These are phyloP conservation scores for Ogataea nakhonphanomensis DNA, from an alignment of 805 yeast genomes.

Conservation along the genomic window DNA sequence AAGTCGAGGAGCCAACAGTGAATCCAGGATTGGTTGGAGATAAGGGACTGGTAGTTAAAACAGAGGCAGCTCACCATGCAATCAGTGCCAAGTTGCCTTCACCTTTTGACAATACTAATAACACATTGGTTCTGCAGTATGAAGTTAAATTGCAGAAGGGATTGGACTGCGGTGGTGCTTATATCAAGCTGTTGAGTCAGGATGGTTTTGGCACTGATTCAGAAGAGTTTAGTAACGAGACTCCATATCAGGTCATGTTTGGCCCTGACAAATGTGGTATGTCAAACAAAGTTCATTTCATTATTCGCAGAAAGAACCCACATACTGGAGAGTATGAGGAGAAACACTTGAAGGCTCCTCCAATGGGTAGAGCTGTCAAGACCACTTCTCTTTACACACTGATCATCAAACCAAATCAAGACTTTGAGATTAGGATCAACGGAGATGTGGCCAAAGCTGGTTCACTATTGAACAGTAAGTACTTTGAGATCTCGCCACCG, in stretches of 20 bases:
- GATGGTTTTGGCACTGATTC: constrained; percentile 34
- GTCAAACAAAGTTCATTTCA: constrained; percentile 76
- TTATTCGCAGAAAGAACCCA: constrained; percentile 58
- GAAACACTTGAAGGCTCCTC: constrained; percentile 64
- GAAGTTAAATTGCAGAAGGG: constrained; percentile 84
- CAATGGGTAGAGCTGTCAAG: constrained; percentile 57
- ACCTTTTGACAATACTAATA: constrained; percentile 56
- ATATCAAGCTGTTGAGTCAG: constrained; percentile 64
- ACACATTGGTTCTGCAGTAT: constrained; percentile 79
- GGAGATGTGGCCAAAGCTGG: constrained; percentile 75
- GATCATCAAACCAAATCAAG: constrained; percentile 59
- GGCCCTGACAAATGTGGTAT: constrained; percentile 92
- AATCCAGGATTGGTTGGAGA: constrained; percentile 64
- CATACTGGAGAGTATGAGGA: constrained; percentile 57
- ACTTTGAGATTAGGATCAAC: constrained; percentile 77
- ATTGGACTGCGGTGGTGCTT: constrained; percentile 85
- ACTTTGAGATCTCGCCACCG: constrained; percentile 66
- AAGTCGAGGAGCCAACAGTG: constrained; percentile 56
- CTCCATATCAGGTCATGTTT: constrained; percentile 85
- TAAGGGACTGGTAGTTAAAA: constrained; percentile 70
- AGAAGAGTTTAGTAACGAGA: constrained; percentile 52
- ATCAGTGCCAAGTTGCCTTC: constrained; percentile 60
- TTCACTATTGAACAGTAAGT: constrained; percentile 50
- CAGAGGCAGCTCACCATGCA: constrained; percentile 79
- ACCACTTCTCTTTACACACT: constrained; percentile 73